These are phyloP conservation scores for Tetracladium setigerum DNA, from an alignment of 495 filamentous ascomycete genomes.

Conservation along the genomic window DNA sequence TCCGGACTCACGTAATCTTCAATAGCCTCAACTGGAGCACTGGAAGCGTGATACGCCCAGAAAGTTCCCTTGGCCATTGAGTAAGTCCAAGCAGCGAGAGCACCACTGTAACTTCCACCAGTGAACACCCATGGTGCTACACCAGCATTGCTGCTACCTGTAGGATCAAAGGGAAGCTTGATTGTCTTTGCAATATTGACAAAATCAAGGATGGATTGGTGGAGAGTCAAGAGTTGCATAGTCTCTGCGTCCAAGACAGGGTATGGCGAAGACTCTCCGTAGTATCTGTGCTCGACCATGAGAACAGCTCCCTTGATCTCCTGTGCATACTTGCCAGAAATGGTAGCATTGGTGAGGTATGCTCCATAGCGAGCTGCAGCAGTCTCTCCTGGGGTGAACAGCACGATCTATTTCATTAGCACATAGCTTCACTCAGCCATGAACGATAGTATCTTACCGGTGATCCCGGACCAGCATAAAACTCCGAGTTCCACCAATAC, in stretches of 20 bases:
- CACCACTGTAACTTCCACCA: conserved; percentile 60
- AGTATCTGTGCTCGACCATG: conserved; percentile 54
- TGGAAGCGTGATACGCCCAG: conserved; percentile 60
- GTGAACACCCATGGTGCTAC: conserved; percentile 56
- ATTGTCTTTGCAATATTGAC: conserved; percentile 55
- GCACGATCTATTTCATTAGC: conserved; percentile 31
- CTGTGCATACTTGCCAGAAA: conserved; percentile 45
- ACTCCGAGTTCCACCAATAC: conserved; percentile 42
- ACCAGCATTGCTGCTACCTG: conserved; percentile 41
- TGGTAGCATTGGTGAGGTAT: conserved; percentile 40
- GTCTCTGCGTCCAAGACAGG: conserved; percentile 44
- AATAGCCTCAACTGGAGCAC: conserved; percentile 55
- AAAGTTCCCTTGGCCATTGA: conserved; percentile 51
- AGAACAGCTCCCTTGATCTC: conserved; percentile 48
- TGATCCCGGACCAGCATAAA: conserved; percentile 45
- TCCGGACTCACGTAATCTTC: conserved; percentile 38
- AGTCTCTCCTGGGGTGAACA: conserved; percentile 54
- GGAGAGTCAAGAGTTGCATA: conserved; percentile 53
- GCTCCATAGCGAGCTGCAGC: conserved; percentile 39
- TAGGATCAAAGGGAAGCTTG: conserved; percentile 47
- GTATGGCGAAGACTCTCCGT: conserved; percentile 55
- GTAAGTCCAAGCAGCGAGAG: conserved; percentile 56
- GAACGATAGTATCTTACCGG: conserved; percentile 29
- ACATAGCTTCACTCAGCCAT: background rate
- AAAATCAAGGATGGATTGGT: conserved; percentile 54